Percentiles rank a stretch among this genome's conserved stretches.
Conservation (phyloP, 805 yeast genomes). For the Suhomyces sp. region DNA sequence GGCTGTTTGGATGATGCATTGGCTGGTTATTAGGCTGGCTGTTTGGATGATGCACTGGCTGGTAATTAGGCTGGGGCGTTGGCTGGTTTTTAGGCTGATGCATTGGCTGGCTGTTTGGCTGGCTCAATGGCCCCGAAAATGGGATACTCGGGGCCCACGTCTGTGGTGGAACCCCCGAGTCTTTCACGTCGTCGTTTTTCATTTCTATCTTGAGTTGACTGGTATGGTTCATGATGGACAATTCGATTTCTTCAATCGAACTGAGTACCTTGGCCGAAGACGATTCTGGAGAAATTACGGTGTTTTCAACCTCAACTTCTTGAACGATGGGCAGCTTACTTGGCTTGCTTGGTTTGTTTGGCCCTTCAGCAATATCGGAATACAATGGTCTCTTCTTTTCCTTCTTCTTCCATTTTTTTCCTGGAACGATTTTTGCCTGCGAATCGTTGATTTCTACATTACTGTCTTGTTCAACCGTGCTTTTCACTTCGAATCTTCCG, state of each 20-base stretch:
- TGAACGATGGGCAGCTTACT: not conserved
- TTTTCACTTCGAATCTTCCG: not conserved
- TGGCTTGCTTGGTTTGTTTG: not conserved
- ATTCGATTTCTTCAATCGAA: slow-evolving; percentile 38
- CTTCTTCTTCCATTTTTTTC: slow-evolving; percentile 8
- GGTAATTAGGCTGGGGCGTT: not conserved
- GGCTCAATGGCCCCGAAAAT: not conserved
- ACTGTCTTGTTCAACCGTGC: not conserved
- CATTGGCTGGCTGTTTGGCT: not conserved
- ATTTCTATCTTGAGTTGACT: slow-evolving; percentile 15
- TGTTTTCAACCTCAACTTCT: not conserved
- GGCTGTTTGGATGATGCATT: not conserved
- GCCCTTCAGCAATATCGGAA: not conserved
- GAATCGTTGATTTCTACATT: slow-evolving; percentile 2
- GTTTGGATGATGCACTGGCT: not conserved
- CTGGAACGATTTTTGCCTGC: not conserved
- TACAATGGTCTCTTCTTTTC: slow-evolving; percentile 1
- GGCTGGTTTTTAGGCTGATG: not conserved
- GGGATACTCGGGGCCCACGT: not conserved
- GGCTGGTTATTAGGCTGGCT: not conserved
- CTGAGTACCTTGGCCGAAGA: slow-evolving; percentile 13
- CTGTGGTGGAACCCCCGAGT: not conserved
- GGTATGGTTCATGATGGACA: slow-evolving; percentile 33
- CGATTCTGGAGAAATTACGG: not conserved
- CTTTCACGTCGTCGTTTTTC: not conserved